Conservation (phyloP, 768 basidiomycete species). For the Termitomyces sp. region DNA sequence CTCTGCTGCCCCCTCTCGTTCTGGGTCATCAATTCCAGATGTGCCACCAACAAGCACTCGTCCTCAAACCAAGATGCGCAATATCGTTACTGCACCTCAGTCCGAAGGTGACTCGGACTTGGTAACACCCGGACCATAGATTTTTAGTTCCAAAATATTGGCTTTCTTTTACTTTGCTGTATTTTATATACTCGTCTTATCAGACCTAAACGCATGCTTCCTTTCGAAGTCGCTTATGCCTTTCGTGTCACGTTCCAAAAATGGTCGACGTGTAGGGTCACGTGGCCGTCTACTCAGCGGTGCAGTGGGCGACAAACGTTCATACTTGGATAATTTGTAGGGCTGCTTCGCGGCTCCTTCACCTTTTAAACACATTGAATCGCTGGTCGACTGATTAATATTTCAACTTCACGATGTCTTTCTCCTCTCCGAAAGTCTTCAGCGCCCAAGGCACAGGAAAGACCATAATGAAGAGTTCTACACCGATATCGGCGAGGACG, state of each 20-base stretch:
- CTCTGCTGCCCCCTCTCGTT: constrained; percentile 54
- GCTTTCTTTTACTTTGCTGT: background rate
- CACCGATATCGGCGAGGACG: constrained; percentile 38
- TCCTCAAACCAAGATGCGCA: constrained; percentile 66
- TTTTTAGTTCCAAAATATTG: background rate
- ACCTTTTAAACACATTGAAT: constrained; percentile 9
- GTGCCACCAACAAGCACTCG: constrained; percentile 33
- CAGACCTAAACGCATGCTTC: background rate
- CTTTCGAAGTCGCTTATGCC: background rate
- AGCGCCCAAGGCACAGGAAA: constrained; percentile 30
- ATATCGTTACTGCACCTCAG: constrained; percentile 45
- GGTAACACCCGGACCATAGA: constrained; percentile 25
- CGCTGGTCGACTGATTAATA: constrained; percentile 15
- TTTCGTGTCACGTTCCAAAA: background rate
- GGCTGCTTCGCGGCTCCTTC: constrained; percentile 9
- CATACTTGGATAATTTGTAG: background rate
- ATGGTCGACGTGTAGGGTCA: constrained; percentile 10
- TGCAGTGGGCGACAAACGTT: background rate
- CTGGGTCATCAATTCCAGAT: constrained; percentile 51
- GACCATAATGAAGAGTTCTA: constrained; percentile 33
- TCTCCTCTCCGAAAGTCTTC: constrained; percentile 23
- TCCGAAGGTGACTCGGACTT: constrained; percentile 53
- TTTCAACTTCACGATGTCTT: constrained; percentile 11
- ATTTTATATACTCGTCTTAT: background rate
- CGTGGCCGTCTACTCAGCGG: constrained; percentile 5